phyloP scores from a whole-genome alignment of 331 rosid species.

The Dryas integrifolia region DNA sequence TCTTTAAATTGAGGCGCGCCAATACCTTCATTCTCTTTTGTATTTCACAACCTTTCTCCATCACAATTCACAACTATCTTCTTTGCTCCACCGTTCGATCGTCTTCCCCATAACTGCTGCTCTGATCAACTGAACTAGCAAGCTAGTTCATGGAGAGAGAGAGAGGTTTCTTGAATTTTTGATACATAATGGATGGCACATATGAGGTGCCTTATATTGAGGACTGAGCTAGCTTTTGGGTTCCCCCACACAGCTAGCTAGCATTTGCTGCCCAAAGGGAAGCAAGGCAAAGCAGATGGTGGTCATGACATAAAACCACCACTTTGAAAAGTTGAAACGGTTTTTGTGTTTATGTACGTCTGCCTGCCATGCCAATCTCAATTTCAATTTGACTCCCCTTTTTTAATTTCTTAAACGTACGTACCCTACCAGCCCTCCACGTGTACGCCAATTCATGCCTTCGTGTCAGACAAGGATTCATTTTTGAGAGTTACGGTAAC shows the following conservation, averaged over 20 bases:
- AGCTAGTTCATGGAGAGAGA: neutral
- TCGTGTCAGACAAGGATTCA: too few relatives aligned
- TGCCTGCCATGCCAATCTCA: neutral
- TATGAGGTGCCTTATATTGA: neutral
- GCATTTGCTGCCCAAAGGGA: conserved; percentile 35
- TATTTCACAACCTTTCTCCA: conserved; percentile 14
- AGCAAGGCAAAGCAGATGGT: conserved; percentile 28
- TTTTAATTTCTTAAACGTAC: neutral
- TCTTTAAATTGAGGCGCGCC: conserved; percentile 79
- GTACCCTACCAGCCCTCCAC: conserved; percentile 11
- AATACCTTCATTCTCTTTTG: conserved; percentile 51
- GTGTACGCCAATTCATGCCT: neutral
- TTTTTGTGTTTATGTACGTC: conserved; percentile 45
- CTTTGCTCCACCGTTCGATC: neutral
- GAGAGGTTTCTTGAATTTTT: neutral
- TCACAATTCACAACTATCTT: conserved; percentile 1
- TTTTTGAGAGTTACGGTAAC: too few relatives aligned
- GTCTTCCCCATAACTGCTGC: conserved; percentile 20
- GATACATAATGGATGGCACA: too few relatives aligned
- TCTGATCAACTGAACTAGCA: too few relatives aligned
- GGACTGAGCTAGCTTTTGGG: neutral
- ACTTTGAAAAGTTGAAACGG: conserved; percentile 11
- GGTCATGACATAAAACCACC: conserved; percentile 11
- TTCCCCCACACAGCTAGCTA: conserved; percentile 10
- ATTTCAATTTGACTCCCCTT: too few relatives aligned